Base-by-base conservation (phyloP, 108 stramenopile genomes). In the Parmales sp. region DNA sequence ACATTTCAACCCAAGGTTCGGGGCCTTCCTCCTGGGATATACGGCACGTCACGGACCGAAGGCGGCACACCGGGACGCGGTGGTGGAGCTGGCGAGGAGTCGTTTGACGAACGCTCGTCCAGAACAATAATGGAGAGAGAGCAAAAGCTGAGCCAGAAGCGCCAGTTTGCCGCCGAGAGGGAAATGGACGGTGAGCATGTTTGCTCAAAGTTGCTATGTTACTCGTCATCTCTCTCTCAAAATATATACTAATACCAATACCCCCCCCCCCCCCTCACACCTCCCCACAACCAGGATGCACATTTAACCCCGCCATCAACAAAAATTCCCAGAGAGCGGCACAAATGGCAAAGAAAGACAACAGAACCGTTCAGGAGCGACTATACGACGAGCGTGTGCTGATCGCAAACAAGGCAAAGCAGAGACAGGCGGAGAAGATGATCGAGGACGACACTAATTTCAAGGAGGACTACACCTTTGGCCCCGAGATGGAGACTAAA, bases 311-410 rank as follows among this genome's bases (percentile, higher is more conserved):
- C 16, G 54, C 54, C 2, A 60, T 60, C 3, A 60, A 60, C 31
- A 60, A 34, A 3, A 60, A 60, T 34, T 13, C 9, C 3, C 29
- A 28, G 54, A 23, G 54, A 16, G 54, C 54, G 31, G 54, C 54
- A 1, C 26, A 34, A 34, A 60, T 60, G 54, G 54, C 54, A 28
- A 60, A 60, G 28, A 60, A 60, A 16, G 54, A 60, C 31, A 60
- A 28, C 3, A 23, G 54, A 7, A 34, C 54, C 3, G 54, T 60
- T 34, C 11, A 28, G 2, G 54, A 60, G 4, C 4, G 54, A 7
- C 31, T 60, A 11, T 60, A 60, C 31, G 54, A 60, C 54, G 54
- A 60, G 54, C 4, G 54, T 6, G 54, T 60, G 2, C 54, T 34
- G 6, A 34, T 60, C 31, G 54, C 54, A 1, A 34, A 28, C 8